A percentile compares a stretch with the other conserved stretches of the same genome.
Evolutionary conservation across 2,329 filamentous ascomycete genomes (phyloP).

Genomic region (Trichoderma lentiforme): DNA sequence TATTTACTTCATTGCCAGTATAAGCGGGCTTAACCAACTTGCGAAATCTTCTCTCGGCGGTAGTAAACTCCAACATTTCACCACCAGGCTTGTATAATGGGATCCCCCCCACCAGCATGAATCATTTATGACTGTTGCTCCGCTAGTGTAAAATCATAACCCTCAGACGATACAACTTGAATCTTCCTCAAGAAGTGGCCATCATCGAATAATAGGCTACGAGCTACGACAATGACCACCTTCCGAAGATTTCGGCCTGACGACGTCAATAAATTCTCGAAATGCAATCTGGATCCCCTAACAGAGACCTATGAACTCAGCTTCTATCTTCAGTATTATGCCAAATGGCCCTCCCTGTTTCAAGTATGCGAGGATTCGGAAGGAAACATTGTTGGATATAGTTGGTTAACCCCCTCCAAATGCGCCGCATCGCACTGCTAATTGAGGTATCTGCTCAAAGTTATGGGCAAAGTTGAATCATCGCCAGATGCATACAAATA

Average conservation of each 20-base stretch:
- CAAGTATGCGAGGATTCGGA: constrained; percentile 82
- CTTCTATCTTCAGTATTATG: constrained; percentile 95
- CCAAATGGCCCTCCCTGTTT: constrained; percentile 93
- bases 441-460: constrained; percentile 47
- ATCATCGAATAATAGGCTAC: neutral
- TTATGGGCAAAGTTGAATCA: constrained; percentile 95
- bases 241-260: constrained; percentile 80
- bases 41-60: neutral
- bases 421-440: neutral
- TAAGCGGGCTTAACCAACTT: neutral
- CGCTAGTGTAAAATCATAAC: neutral
- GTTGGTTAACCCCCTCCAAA: constrained; percentile 49
- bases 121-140: neutral
- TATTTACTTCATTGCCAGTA: neutral
- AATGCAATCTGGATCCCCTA: constrained; percentile 91
- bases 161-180: neutral
- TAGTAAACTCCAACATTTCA: neutral
- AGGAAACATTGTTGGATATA: constrained; percentile 92
- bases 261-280: constrained; percentile 85
- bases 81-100: neutral
- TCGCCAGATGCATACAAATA: constrained; percentile 71
- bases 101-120: neutral
- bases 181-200: neutral
- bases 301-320: constrained; percentile 97
- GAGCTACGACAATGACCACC: constrained; percentile 61